Base-by-base conservation (phyloP, 192 early-diverging fungal genomes). In the Phycomyces blakesleeanus region DNA sequence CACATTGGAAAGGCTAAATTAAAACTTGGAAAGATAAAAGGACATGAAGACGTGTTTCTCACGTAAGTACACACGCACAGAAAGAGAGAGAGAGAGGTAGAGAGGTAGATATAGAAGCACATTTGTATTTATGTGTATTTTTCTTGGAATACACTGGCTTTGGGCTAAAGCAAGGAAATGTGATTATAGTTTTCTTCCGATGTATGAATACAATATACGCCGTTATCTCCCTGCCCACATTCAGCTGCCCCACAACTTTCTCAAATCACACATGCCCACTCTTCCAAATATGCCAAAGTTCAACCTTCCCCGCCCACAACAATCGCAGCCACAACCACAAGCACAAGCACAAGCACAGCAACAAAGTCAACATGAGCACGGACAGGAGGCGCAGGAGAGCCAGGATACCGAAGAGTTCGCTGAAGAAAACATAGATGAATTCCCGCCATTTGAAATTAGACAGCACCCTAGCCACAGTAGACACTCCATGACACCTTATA, bases 1-100 rank as follows among this genome's bases (percentile, higher is more conserved):
- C 74, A 76, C 22, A 51, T 76, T 25, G 74, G 68, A 8, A 76
- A 76, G 53, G 68, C 68, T 6, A 76, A 71, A 40, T 60, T 76
- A 34, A 70, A 70, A 21, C 65, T 76, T 29, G 59, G 50, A 16
- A 71, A 55, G 0, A 24, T 76, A 0, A 64, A 71, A 39, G 53
- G 49, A 18, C 55, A 55, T 41, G 53, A 61, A 16, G 74, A 76
- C 34, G 69, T 76, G 16, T 76, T 71, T 54, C 53, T 76, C 44
- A 76, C 74, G 74, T 71, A 71, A 54, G 61, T 39, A 10, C n/a
- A 25, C 12, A 10, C 26, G 9, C 38, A 6, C 57, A 52, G 16
- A 41, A 41, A 41, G 40, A 10, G 40, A 10, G 40, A 41, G 6
- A 37, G 2, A 53, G 34, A n/a, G n/a, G n/a, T n/a, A n/a, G n/a